phyloP scores from a whole-genome alignment of 768 basidiomycete genomes.

The Tylopilus sp. region DNA sequence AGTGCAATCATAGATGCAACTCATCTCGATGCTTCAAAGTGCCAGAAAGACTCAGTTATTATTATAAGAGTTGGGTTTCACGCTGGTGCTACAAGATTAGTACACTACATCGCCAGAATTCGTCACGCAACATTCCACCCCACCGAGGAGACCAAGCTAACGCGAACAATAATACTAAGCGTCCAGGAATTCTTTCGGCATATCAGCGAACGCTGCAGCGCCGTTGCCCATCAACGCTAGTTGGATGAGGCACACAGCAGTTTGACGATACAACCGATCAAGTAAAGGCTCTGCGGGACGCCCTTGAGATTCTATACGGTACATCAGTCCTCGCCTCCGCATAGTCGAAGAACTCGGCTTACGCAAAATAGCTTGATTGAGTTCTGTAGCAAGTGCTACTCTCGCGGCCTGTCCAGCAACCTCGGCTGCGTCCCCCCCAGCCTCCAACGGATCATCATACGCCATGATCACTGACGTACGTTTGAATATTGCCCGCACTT shows the following conservation, averaged over 20 bases:
- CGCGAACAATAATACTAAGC: too few species aligned
- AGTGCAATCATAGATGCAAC: constrained; percentile 11
- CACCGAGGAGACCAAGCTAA: too few species aligned
- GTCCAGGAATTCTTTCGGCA: constrained; percentile 70
- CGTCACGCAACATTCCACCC: not conserved
- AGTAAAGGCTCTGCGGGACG: constrained; percentile 66
- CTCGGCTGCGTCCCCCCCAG: constrained; percentile 60
- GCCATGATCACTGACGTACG: constrained; percentile 79
- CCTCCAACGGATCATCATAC: constrained; percentile 69
- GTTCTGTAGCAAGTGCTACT: constrained; percentile 63
- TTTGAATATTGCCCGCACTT: constrained; percentile 64
- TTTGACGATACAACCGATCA: constrained; percentile 77
- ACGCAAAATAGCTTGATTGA: constrained; percentile 85
- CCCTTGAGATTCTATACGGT: constrained; percentile 66
- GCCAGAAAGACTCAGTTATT: constrained; percentile 1
- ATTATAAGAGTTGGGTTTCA: constrained; percentile 12
- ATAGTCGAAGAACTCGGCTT: constrained; percentile 24
- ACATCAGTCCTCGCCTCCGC: not conserved
- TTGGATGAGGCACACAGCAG: constrained; percentile 62
- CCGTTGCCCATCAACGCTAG: constrained; percentile 72
- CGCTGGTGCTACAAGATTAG: constrained; percentile 10
- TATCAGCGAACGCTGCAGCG: constrained; percentile 77
- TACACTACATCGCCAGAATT: constrained; percentile 17
- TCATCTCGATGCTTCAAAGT: not conserved
- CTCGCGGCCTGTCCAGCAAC: constrained; percentile 69